Conservation (phyloP, 257 asterid genomes). For the Avicennia marina region DNA sequence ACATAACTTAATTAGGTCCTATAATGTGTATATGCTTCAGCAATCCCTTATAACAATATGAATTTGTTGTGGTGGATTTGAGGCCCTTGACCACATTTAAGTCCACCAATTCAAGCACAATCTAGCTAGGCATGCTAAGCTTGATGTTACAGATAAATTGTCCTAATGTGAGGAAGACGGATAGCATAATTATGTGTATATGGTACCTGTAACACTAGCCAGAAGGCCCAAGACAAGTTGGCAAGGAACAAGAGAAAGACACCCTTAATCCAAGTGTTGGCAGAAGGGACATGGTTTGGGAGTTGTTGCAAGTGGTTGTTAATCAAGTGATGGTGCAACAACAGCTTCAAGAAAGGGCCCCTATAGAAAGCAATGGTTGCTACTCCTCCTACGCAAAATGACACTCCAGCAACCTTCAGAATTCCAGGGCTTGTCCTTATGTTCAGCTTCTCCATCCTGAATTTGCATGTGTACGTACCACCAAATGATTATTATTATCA, state of each 20-base stretch:
- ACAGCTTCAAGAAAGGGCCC: slow-evolving; percentile 56
- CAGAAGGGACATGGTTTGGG: slow-evolving; percentile 24
- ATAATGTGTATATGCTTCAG: too few relatives aligned
- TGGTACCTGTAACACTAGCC: slow-evolving; percentile 84
- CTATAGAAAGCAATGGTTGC: slow-evolving; percentile 64
- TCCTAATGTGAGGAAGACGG: too few relatives aligned
- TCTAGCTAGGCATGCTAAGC: too few relatives aligned
- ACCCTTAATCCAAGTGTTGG: slow-evolving; percentile 60
- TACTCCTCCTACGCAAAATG: slow-evolving; percentile 59
- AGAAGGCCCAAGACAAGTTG: slow-evolving; percentile 59
- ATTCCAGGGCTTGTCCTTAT: slow-evolving; percentile 45
- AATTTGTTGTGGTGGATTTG: too few relatives aligned
- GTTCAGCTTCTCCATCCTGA: slow-evolving; percentile 71
- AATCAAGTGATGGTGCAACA: slow-evolving; percentile 52
- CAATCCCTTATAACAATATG: too few relatives aligned
- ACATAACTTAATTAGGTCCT: too few relatives aligned
- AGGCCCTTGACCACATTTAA: too few relatives aligned
- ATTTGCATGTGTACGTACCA: too few relatives aligned
- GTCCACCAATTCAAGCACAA: too few relatives aligned
- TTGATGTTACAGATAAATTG: too few relatives aligned
- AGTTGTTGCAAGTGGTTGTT: slow-evolving; percentile 23
- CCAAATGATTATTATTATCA: too few relatives aligned
- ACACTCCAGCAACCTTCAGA: slow-evolving; percentile 51
- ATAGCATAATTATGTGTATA: too few relatives aligned
- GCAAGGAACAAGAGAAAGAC: slow-evolving; percentile 66